Base-by-base conservation (phyloP, 2,329 filamentous ascomycete species). In the Tolypocladium inflatum region DNA sequence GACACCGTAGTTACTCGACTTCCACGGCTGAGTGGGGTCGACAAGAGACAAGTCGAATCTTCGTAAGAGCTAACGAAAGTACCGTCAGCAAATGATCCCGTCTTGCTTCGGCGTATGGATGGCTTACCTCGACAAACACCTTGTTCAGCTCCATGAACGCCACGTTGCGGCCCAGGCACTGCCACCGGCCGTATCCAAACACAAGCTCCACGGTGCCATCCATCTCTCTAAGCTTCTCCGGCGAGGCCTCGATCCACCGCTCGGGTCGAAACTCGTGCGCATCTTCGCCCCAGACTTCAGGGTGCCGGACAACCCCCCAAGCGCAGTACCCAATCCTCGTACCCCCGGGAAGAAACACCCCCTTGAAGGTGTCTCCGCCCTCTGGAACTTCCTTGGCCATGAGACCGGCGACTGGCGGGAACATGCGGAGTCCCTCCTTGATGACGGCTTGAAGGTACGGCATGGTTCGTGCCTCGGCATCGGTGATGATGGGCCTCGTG, bases 361-460 rank as follows among this genome's bases (percentile, higher is more conserved):
- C 70, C 7, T 69, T 68, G 61, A 65, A 72, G 6, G 56, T 64
- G 41, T 74, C 70, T 0, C 71, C 71, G 2, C 64, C 65, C 0
- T 62, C 56, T 0, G 70, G 70, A 0, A 68, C 71, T 37, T 71
- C 62, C 53, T 75, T 74, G 13, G 71, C 63, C 69, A 75, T 72
- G 38, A 73, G 65, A 0, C 72, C 70, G 1, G 69, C 65, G 6
- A 72, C 68, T 5, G 73, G 73, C 0, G 73, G 71, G 56, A 69
- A 69, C 37, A 74, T 73, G 26, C 73, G 71, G 1, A 76, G 63
- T 1, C 71, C 73, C 61, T 84, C 80, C 37, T 78, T 74, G 62
- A 84, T 79, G 39, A 80, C 71, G 0, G 81, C 78, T 58, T 76
- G 73, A 0, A 80, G 68, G 43, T 76, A 80, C 0, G 75, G 73